phyloP scores from a whole-genome alignment of 495 filamentous ascomycete species.

The Penicillium bovifimosum region DNA sequence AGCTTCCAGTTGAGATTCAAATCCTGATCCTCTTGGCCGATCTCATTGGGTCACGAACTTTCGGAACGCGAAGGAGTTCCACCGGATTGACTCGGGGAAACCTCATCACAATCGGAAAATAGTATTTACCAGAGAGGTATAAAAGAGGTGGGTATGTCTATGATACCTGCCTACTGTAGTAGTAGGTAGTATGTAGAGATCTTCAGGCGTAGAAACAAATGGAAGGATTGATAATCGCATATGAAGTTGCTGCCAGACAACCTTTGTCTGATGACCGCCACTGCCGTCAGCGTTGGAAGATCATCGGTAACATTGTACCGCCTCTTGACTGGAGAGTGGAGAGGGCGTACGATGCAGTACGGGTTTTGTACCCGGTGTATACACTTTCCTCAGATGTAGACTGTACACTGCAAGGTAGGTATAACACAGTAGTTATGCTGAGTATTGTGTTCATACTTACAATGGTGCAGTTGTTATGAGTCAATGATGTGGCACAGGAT shows the following conservation, averaged over 20 bases:
- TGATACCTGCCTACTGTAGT: not conserved
- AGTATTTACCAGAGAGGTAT: not conserved
- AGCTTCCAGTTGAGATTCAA: constrained; percentile 3
- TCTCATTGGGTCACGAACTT: constrained; percentile 15
- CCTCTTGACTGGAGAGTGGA: constrained; percentile 1
- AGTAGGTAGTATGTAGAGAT: not conserved
- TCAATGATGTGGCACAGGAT: no score
- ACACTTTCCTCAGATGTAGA: no score
- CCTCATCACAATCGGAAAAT: not conserved
- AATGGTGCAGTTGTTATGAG: no score
- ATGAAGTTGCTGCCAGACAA: not conserved
- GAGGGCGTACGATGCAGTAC: constrained; percentile 5
- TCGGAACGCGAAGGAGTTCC: constrained; percentile 15
- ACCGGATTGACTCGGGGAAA: constrained; percentile 7
- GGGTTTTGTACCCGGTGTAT: not conserved
- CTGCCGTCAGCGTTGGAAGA: constrained; percentile 27
- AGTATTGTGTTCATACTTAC: no score
- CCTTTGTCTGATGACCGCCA: constrained; percentile 19
- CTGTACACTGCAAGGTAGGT: no score
- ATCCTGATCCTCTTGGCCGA: constrained; percentile 10
- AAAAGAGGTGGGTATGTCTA: not conserved
- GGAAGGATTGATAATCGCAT: constrained; percentile 21
- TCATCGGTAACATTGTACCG: constrained; percentile 13
- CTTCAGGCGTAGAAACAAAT: constrained; percentile 15
- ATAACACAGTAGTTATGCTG: no score